A percentile compares a stretch with the other conserved stretches of the same genome.
phyloP scores from a whole-genome alignment of 768 basidiomycete species.

The Chalciporus pseudorubinellus region DNA sequence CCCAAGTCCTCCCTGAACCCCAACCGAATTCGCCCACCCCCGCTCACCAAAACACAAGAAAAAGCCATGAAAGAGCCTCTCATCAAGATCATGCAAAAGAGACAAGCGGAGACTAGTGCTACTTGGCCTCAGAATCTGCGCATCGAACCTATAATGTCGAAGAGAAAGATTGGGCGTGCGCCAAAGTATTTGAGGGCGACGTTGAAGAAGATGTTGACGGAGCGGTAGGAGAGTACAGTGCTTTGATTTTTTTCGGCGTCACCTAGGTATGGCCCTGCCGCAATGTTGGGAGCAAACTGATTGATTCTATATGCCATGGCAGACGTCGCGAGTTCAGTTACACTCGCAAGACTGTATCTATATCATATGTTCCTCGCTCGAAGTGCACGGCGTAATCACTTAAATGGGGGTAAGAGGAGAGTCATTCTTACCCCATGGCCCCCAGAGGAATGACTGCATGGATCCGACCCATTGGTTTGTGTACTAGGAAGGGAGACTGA shows the following conservation, averaged over 20 bases:
- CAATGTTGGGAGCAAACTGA: no score
- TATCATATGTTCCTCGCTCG: background rate
- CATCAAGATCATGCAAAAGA: slow-evolving; percentile 41
- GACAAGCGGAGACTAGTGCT: slow-evolving; percentile 37
- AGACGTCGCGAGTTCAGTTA: background rate
- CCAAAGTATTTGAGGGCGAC: slow-evolving; percentile 37
- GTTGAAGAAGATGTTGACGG: slow-evolving; percentile 41
- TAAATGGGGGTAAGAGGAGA: no score
- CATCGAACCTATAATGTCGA: slow-evolving; percentile 45
- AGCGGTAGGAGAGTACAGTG: slow-evolving; percentile 22
- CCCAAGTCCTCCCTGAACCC: slow-evolving; percentile 32
- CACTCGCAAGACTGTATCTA: background rate
- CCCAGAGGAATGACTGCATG: no score
- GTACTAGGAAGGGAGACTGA: no score
- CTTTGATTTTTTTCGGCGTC: background rate
- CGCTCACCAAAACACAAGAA: slow-evolving; percentile 32
- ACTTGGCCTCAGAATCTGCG: slow-evolving; percentile 50
- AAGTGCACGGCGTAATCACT: no score
- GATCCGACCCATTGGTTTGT: no score
- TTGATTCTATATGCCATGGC: no score
- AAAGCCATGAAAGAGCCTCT: slow-evolving; percentile 34
- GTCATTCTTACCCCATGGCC: no score
- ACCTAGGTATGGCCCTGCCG: slow-evolving; percentile 11
- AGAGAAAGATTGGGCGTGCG: slow-evolving; percentile 39
- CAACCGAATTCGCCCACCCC: slow-evolving; percentile 25